A percentile compares a stretch with the other conserved stretches of the same genome.
These are phyloP conservation scores for Neurospora crassa DNA, from an alignment of 2,329 filamentous ascomycete species.

Conservation along the genomic window DNA sequence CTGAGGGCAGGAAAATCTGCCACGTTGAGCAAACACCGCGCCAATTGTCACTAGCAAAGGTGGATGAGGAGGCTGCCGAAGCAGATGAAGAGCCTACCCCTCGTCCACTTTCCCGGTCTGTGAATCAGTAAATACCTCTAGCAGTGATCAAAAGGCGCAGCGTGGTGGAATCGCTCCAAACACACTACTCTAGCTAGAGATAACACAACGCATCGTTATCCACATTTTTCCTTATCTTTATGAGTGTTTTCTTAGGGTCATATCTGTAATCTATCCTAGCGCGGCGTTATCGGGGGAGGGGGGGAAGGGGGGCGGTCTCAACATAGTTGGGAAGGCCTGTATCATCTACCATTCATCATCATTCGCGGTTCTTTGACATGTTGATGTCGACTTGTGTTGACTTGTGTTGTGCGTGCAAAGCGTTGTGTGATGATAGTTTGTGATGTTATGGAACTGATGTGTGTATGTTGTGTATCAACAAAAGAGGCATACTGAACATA, in stretches of 20 bases:
- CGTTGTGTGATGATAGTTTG: not conserved
- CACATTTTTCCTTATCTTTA: not conserved
- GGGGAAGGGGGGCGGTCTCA: not conserved
- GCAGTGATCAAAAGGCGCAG: not conserved
- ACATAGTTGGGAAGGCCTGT: not conserved
- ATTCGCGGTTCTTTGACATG: not conserved
- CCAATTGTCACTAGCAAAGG: slow-evolving; percentile 4
- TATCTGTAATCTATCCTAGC: not conserved
- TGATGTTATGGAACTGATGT: not conserved
- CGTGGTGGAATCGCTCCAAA: not conserved
- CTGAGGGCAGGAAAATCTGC: slow-evolving; percentile 2
- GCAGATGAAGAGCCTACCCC: slow-evolving; percentile 18
- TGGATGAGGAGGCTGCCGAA: slow-evolving; percentile 1
- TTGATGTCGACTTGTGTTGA: not conserved
- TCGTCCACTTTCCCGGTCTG: slow-evolving; percentile 12
- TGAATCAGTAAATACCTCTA: not conserved
- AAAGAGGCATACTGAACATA: not conserved
- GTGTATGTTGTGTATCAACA: not conserved
- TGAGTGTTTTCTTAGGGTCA: not conserved
- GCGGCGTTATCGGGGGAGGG: not conserved
- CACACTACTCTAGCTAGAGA: not conserved
- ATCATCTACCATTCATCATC: not conserved
- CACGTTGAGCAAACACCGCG: slow-evolving; percentile 20
- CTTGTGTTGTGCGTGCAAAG: not conserved
- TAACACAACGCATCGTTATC: not conserved